Evolutionary conservation across 306 rosid genomes (phyloP), one percentile per base, ranked within the genome.

Genomic region (Fragaria iinumae): DNA sequence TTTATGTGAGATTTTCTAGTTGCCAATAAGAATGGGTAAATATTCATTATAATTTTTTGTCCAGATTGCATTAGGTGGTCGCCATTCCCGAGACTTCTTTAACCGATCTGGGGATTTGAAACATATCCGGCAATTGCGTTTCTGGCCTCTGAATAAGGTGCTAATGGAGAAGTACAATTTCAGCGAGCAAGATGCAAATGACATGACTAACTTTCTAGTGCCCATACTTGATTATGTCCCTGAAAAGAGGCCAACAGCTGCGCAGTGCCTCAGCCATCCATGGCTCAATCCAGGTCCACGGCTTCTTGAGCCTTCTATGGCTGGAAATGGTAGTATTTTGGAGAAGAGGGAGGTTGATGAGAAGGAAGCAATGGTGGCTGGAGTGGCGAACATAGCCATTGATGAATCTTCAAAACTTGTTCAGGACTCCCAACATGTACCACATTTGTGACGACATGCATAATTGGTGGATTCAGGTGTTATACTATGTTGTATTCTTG

Each of bases 1-100:
- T 20, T 12, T 18, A 69, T 29, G 18, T 55, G 75, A 27, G 32
- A 43, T 48, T 47, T n/a, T 20, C 17, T 16, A 10, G 25, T 13
- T 67, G 34, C 32, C 36, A 74, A 49, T 44, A 23, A 56, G n/a
- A 78, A 63, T 62, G 43, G 76, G 21, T 74, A 52, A 70, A 34
- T 11, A 8, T 32, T 48, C 21, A 41, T 21, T 1, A 3, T 71
- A 14, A 0, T 45, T 20, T 53, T 55, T 38, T 76, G 66, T 64
- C 72, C 89, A 93, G 98, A 87, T 90, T 73, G 98, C 98, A 39
- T 78, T 91, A 52, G 88, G 93, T 45, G 98, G 98, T 34, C 90
- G 95, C 48, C 91, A 89, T 79, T 93, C 98, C 49, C 89, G 91
- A 70, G 96, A 93, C 70, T 93, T 84, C 82, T 93, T 93, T 79